phyloP scores from a whole-genome alignment of 2,329 filamentous ascomycete genomes.

The Huntiella savannae region DNA sequence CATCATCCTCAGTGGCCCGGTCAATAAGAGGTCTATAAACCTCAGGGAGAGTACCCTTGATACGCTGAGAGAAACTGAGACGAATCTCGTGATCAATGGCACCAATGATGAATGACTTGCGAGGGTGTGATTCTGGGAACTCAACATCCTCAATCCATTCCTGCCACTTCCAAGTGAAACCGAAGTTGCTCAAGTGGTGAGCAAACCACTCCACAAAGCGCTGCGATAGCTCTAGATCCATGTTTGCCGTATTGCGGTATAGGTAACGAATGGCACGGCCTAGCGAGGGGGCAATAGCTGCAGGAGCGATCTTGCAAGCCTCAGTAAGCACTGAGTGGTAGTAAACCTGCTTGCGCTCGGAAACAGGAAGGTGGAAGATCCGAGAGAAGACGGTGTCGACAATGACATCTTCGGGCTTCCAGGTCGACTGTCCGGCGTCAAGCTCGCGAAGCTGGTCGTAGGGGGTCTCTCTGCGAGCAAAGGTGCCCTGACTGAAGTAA shows the following conservation, averaged over 20 bases:
- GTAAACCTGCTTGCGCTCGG: constrained; percentile 89
- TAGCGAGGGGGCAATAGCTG: constrained; percentile 85
- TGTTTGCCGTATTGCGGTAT: constrained; percentile 60
- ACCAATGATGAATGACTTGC: constrained; percentile 82
- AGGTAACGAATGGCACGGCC: constrained; percentile 83
- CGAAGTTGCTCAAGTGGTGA: constrained; percentile 95
- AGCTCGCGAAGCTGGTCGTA: constrained; percentile 72
- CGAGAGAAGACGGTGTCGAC: constrained; percentile 98
- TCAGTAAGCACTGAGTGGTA: constrained; percentile 93
- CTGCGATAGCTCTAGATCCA: constrained; percentile 74
- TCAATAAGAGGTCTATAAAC: constrained; percentile 67
- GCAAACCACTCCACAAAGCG: constrained; percentile 96
- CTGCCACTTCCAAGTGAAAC: constrained; percentile 98
- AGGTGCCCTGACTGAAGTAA: constrained; percentile 78
- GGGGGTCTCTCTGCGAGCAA: constrained; percentile 79
- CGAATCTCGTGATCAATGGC: constrained; percentile 93
- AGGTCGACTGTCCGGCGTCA: constrained; percentile 48
- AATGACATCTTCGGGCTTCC: constrained; percentile 94
- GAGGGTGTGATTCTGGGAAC: constrained; percentile 58
- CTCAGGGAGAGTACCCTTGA: constrained; percentile 78
- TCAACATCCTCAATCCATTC: constrained; percentile 85
- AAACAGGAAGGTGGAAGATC: constrained; percentile 65
- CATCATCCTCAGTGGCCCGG: constrained; percentile 79
- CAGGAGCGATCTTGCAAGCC: constrained; percentile 85
- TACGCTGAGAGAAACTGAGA: constrained; percentile 85